Base-by-base conservation (phyloP, 2,329 filamentous ascomycete genomes). In the Trichoderma arundinaceum region DNA sequence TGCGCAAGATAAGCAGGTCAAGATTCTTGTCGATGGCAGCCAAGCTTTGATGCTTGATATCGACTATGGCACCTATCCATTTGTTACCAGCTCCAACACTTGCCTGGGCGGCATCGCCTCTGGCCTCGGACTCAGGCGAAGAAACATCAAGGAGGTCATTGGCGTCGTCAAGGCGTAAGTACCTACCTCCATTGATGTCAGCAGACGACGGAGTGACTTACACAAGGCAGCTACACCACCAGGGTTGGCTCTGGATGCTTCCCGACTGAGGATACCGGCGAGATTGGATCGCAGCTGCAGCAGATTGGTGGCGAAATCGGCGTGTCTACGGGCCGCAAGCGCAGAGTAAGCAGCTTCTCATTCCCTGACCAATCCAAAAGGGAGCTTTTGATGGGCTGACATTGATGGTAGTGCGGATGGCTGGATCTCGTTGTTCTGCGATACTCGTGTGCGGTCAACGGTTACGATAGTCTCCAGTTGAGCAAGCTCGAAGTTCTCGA, bases 11-110 rank as follows among this genome's bases (percentile, higher is more conserved):
- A 28, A 28, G 22, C 22, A 28, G 22, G 22, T 4, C 22, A 28
- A 84, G 62, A 87, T 92, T 68, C 80, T 92, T 1, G 82, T 92
- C 9, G 90, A 92, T 77, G 90, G 89, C n/a, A 32, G 43, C 17
- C 39, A 56, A n/a, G n/a, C 22, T 28, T 15, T 17, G 49, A 56
- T 64, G 28, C 28, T 57, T 8, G 41, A 56, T 1, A 38, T 17
- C n/a, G 60, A 46, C 13, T 48, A 28, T 38, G 41, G 51, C 39
- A 28, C 12, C 1, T 51, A 32, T 4, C 46, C 10, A 28, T 28
- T 28, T 48, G 17, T 7, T 12, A 32, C 44, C 4, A 48, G 32
- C 17, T 38, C 33, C 7, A 13, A 28, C 43, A 46, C 15, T 48
- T 19, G 43, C 7, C 17, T 57, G 3, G 69, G 68, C 44, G 88